These are phyloP conservation scores for Pythium pyrilobum DNA, from an alignment of 352 stramenopile genomes.

Conservation along the genomic window DNA sequence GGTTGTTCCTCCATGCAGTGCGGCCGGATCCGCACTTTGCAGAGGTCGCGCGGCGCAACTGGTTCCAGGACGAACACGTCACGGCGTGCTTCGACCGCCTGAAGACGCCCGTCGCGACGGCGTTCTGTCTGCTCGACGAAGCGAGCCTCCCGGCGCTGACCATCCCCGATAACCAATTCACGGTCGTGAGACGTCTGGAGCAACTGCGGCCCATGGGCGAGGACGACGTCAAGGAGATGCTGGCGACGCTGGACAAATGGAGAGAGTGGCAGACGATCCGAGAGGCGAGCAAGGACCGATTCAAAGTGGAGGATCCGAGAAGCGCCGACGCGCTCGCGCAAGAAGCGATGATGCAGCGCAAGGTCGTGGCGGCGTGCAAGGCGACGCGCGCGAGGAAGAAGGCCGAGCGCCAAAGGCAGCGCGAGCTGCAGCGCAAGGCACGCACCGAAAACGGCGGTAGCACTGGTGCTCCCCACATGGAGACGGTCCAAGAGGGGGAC, in stretches of 20 bases:
- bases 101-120: conserved; percentile 35
- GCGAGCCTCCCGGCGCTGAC: conserved; percentile 10
- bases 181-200: conserved; percentile 37
- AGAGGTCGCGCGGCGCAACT: background rate
- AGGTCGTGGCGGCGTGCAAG: conserved; percentile 65
- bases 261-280: conserved; percentile 41
- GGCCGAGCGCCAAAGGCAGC: conserved; percentile 47
- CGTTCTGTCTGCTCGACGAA: conserved; percentile 30
- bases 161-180: conserved; percentile 26
- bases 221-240: conserved; percentile 30
- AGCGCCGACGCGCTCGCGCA: conserved; percentile 41
- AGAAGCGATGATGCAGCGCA: conserved; percentile 52
- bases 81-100: conserved; percentile 30
- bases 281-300: conserved; percentile 60
- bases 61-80: conserved; percentile 42
- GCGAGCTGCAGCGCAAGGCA: conserved; percentile 35
- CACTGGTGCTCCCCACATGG: conserved; percentile 33
- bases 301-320: conserved; percentile 56
- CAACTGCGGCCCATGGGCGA: conserved; percentile 38
- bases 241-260: conserved; percentile 35
- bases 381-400: conserved; percentile 53
- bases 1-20: conserved; percentile 24
- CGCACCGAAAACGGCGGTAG: conserved; percentile 9
- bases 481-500: conserved; percentile 56
- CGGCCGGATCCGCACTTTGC: conserved; percentile 1